These are phyloP conservation scores for Boletus rex-veris DNA, from an alignment of 768 basidiomycete genomes.

Conservation along the genomic window DNA sequence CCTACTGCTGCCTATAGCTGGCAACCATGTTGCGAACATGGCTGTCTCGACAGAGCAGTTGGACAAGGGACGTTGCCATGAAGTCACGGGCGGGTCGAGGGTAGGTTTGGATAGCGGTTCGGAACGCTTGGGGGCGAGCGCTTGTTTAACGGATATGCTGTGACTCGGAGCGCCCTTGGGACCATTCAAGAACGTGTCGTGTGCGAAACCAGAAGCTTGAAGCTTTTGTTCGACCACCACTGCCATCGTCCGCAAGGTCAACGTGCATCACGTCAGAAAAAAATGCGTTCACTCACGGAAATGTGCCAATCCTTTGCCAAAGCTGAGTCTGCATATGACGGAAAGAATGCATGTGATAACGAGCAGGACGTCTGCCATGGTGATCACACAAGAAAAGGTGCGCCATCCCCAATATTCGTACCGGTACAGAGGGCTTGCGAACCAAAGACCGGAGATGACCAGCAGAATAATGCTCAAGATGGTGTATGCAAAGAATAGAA, in stretches of 20 bases:
- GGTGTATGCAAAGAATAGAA: constrained; percentile 39
- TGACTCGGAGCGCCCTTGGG: not conserved
- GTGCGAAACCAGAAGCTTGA: constrained; percentile 15
- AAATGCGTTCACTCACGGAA: constrained; percentile 38
- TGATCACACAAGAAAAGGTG: constrained; percentile 47
- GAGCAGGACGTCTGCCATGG: constrained; percentile 39
- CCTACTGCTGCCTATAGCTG: not conserved
- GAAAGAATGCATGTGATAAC: constrained; percentile 42
- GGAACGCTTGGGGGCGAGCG: not conserved
- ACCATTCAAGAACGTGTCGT: constrained; percentile 10
- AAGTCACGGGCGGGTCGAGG: not conserved
- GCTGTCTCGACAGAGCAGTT: not conserved
- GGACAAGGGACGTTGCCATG: not conserved
- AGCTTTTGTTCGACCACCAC: constrained; percentile 17
- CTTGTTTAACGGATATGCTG: not conserved
- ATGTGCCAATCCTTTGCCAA: constrained; percentile 52
- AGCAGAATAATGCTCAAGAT: constrained; percentile 38
- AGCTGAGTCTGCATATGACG: constrained; percentile 49
- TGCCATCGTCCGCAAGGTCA: not conserved
- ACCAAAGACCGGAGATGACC: constrained; percentile 40
- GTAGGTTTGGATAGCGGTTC: not conserved
- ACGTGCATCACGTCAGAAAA: not conserved
- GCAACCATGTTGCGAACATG: constrained; percentile 3
- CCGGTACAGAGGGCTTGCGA: constrained; percentile 35
- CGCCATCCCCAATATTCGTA: constrained; percentile 36